Base-by-base conservation (phyloP, 257 asterid genomes). In the Penstemon barbatus region DNA sequence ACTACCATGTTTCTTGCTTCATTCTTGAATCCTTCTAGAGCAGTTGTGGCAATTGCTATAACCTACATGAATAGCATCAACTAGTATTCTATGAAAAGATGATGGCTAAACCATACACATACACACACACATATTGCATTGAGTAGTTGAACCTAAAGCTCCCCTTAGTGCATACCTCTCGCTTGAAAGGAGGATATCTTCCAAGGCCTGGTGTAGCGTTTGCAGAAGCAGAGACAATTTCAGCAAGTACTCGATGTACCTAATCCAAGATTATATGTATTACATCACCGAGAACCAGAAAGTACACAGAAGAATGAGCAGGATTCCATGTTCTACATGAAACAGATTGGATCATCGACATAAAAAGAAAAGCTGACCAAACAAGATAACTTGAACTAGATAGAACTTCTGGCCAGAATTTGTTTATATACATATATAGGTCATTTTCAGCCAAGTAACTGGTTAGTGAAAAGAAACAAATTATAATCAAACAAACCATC, bases 181-280 rank as follows among this genome's bases (percentile, higher is more conserved):
- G 78, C 88, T 94, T 94, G 74, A 94, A 94, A 75, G 97, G 96
- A 74, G 97, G 99, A 77, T 91, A 94, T 82, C 95, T 87, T 73
- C 99, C 99, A 60, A 94, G 97, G 74, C 99, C 99, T 18, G 99
- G 95, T 37, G 99, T 94, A 64, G 93, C 90, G 77, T 91, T 94
- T 54, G 97, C 97, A 83, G 99, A 75, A 71, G 97, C 81, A 71
- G 97, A 82, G 69, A 94, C 96, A 65, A 94, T 86, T 49, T 88
- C 96, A 67, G 87, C 84, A 65, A 93, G 96, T 61, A 90, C 97
- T 41, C 97, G 90, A 69, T 93, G 97, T 82, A 93, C 99, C 97
- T 94, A 60, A 15, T 11, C 42, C 68, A 52, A 57, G 72, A 56
- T 58, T 53, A 40, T 52, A 55, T 19, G 1, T 7, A 60, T 8